Percentiles rank a stretch among this genome's conserved stretches.
Evolutionary conservation across 345 rosid genomes (phyloP).

Genomic region (Laguncularia racemosa): DNA sequence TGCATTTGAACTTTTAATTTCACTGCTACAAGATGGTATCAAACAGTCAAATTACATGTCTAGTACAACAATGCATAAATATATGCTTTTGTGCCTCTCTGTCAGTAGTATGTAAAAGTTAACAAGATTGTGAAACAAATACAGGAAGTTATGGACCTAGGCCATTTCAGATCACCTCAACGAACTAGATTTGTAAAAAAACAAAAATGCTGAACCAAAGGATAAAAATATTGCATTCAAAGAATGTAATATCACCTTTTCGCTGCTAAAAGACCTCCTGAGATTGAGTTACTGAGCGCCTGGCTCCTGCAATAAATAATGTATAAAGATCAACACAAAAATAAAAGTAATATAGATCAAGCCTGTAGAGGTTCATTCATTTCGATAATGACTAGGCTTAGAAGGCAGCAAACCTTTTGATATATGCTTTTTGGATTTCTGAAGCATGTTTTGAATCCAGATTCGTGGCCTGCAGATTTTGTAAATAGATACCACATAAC

Average conservation of each 20-base stretch:
- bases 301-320: constrained; percentile 22
- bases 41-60: background rate
- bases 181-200: no score
- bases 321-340: no score
- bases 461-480: constrained; percentile 39
- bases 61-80: background rate
- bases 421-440: constrained; percentile 24
- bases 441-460: constrained; percentile 33
- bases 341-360: no score
- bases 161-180: no score
- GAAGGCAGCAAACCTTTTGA: constrained; percentile 40
- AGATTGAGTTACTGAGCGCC: constrained; percentile 25
- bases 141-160: no score
- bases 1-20: constrained; percentile 27
- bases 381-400: background rate
- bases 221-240: constrained; percentile 28
- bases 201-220: background rate
- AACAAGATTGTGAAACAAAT: no score
- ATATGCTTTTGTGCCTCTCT: background rate
- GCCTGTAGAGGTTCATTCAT: no score
- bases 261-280: constrained; percentile 24
- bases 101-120: no score
- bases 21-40: constrained; percentile 20
- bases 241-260: constrained; percentile 18
- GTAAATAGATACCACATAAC: constrained; percentile 6